Evolutionary conservation across 129 eudicot species (phyloP), one percentile per base, ranked within the genome.

Genomic region (Apium graveolens): DNA sequence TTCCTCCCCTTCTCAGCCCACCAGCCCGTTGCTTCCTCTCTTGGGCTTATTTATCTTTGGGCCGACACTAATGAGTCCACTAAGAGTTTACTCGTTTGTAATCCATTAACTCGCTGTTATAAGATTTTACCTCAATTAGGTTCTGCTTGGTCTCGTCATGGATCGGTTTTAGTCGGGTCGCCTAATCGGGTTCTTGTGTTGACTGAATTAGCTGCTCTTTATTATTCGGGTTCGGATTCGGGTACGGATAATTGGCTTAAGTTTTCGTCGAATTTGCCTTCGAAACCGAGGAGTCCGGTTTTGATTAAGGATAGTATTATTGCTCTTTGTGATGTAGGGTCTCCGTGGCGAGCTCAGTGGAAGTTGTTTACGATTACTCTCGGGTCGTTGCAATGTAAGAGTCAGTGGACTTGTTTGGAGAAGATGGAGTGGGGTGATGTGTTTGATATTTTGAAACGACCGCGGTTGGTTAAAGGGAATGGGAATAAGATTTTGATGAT

Each of bases 131-230:
- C 98, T 10, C 97, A 84, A 48, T 88, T 95, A 62, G 98, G 98
- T 71, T 95, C 98, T 4, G 98, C 98, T 37, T 95, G 98, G 98
- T 91, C 96, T 17, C 86, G 89, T 29, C 98, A 95, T 70, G 98
- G 98, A 13, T 90, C 97, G 0, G 98, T 95, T 10, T 44, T 95
- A 1, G 90, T 91, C 3, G 97, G 93, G 62, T 57, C 90, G 0
- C 85, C 76, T 0, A 75, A 84, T 60, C 77, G 79, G 10, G 96
- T 95, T 26, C 82, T 95, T 20, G 93, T 95, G 11, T 83, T 95
- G 7, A 91, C 93, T 55, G 98, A 95, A 45, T 88, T 95, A 13
- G 98, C 97, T 4, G 86, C 90, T 2, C 80, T 95, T 14, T 95
- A 88, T 44, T 90, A 76, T 39, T 38, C 41, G 5, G 41, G 41